A percentile compares a stretch with the other conserved stretches of the same genome.
Conservation (phyloP, 2,329 filamentous ascomycete species). For the Venturia oleaginea region DNA sequence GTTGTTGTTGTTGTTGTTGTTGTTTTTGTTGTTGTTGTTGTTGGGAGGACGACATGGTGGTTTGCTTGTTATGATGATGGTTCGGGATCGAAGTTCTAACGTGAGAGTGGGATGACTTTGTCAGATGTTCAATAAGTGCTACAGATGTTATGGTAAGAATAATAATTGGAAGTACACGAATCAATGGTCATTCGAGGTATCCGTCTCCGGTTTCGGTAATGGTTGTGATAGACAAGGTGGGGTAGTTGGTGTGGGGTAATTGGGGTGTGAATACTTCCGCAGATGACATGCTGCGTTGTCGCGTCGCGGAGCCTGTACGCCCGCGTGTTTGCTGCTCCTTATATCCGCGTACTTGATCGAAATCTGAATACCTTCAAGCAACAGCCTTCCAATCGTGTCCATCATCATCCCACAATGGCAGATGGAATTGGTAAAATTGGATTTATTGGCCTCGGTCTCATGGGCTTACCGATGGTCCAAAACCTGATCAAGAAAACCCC, state of each 20-base stretch:
- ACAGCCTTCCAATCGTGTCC: too few species aligned
- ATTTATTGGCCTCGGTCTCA: conserved; percentile 48
- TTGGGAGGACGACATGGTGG: conserved; percentile 10
- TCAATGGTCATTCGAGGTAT: not conserved
- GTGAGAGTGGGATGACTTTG: too few species aligned
- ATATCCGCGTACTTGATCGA: too few species aligned
- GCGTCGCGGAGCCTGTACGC: not conserved
- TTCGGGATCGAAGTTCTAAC: too few species aligned
- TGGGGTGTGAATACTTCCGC: not conserved
- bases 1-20: too few species aligned
- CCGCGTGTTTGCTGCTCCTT: not conserved
- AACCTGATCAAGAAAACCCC: conserved; percentile 42
- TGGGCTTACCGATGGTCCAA: conserved; percentile 45
- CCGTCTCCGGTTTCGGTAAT: conserved; percentile 4
- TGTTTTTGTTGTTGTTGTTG: too few species aligned
- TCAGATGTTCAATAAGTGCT: too few species aligned
- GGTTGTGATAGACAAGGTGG: not conserved
- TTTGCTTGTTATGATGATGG: not conserved
- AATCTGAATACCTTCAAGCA: too few species aligned
- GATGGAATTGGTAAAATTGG: conserved; percentile 27
- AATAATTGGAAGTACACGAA: not conserved
- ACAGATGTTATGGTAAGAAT: not conserved
- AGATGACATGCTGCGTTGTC: not conserved
- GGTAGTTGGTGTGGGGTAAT: not conserved
- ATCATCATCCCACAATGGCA: conserved; percentile 7